Evolutionary conservation across 495 filamentous ascomycete species (phyloP).

Genomic region (Amniculicola lignicola): DNA sequence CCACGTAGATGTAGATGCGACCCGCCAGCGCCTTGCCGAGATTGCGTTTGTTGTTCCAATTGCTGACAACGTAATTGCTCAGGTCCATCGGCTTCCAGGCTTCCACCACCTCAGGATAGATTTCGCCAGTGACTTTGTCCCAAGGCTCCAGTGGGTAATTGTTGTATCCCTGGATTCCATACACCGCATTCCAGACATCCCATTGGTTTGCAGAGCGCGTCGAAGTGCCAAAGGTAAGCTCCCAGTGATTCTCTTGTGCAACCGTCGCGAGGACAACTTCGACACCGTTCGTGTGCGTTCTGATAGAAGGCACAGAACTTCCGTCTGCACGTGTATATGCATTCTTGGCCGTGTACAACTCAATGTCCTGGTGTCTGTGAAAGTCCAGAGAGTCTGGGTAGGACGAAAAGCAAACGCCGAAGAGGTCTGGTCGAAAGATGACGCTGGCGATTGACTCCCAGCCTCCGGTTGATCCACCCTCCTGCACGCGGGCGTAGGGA

Average conservation of each 20-base stretch:
- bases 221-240: conserved; percentile 23
- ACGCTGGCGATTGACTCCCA: conserved; percentile 26
- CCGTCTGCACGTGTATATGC: conserved; percentile 21
- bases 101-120: conserved; percentile 27
- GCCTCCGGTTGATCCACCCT: conserved; percentile 33
- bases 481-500: conserved; percentile 31
- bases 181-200: conserved; percentile 35
- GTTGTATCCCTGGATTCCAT: conserved; percentile 30
- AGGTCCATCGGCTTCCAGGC: conserved; percentile 31
- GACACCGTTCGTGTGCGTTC: conserved; percentile 7
- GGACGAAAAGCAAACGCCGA: conserved; percentile 24
- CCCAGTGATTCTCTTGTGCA: conserved; percentile 32
- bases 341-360: conserved; percentile 19
- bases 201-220: conserved; percentile 27
- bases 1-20: conserved; percentile 31
- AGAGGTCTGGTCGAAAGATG: conserved; percentile 28
- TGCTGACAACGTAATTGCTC: conserved; percentile 8
- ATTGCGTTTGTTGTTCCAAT: conserved; percentile 22
- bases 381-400: conserved; percentile 33
- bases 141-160: conserved; percentile 32
- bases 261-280: conserved; percentile 17
- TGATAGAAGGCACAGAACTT: conserved; percentile 14
- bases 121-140: conserved; percentile 35
- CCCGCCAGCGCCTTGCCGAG: conserved; percentile 21
- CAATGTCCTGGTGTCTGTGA: conserved; percentile 32